A percentile compares a stretch with the other conserved stretches of the same genome.
These are phyloP conservation scores for Populus pruinosa DNA, from an alignment of 345 rosid genomes.

Conservation along the genomic window DNA sequence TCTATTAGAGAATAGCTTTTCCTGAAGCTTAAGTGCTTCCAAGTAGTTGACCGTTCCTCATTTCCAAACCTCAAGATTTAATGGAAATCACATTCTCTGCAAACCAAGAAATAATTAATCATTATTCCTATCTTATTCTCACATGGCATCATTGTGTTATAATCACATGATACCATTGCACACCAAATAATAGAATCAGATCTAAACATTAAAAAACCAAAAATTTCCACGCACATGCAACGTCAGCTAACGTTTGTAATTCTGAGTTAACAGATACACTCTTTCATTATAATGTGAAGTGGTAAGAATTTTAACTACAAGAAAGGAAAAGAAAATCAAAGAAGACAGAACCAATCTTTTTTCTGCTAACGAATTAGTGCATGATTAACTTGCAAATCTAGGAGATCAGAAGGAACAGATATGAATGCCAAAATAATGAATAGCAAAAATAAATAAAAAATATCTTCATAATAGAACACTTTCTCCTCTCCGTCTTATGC, in stretches of 20 bases:
- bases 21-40: conserved; percentile 80
- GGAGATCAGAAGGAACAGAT: not conserved
- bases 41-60: conserved; percentile 67
- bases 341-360: not conserved
- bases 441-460: not conserved
- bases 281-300: not conserved
- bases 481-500: not conserved
- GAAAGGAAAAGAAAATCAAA: not conserved
- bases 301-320: not conserved
- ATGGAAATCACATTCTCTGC: conserved; percentile 56
- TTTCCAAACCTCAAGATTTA: conserved; percentile 69
- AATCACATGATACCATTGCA: conserved; percentile 5
- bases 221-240: not conserved
- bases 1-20: conserved; percentile 53
- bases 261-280: not conserved
- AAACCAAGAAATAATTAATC: conserved; percentile 10
- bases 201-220: not conserved
- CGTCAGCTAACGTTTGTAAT: not conserved
- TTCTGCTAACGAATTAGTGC: not conserved
- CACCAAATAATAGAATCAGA: not conserved
- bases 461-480: not conserved
- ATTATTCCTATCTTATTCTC: not conserved
- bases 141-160: not conserved
- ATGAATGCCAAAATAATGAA: not conserved
- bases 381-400: not conserved